Base-by-base conservation (phyloP, 768 basidiomycete genomes). In the Panus rudis region DNA sequence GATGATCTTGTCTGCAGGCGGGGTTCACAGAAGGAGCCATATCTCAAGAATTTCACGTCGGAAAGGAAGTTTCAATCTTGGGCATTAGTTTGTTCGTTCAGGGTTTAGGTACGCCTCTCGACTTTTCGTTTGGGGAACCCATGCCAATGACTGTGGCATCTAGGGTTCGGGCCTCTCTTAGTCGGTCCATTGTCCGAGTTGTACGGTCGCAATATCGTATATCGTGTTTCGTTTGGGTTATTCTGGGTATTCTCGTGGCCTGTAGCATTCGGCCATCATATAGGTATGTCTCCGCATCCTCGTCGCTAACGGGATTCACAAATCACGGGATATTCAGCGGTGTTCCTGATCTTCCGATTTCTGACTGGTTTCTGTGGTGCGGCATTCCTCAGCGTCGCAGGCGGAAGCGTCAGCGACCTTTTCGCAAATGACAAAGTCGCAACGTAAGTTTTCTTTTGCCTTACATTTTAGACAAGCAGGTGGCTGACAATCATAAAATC, bases 181-280 rank as follows among this genome's bases (percentile, higher is more conserved):
- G 50, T 59, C 57, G 68, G 64, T 6, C 68, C 69, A 1, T 65
- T 62, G 20, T 77, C 63, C 40, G 70, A 71, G 51, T 50, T 84
- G 14, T 76, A 79, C 53, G 85, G 88, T 2, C 67, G 55, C 11
- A 79, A 76, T 43, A 57, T 70, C 31, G 72, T 88, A 11, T 87
- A 90, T 56, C 66, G 70, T 11, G 51, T 70, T 3, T 81, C 83
- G 0, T 88, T 81, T 48, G 49, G 64, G 1, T 49, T 76, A 4
- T 80, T 85, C 57, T 76, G 84, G 52, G 53, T 75, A 1, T 71
- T 83, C 43, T 76, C 79, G 16, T 82, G 81, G 53, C 81, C 84
- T 0, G 78, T 85, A 5, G 82, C 84, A 1, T 89, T 91, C 47
- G 73, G 84, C 1, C 79, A 77, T 3, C 69, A 85, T 51, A 70